Evolutionary conservation across 2,329 filamentous ascomycete species (phyloP), one percentile per base, ranked within the genome.

Genomic region (Gyromitra esculenta): DNA sequence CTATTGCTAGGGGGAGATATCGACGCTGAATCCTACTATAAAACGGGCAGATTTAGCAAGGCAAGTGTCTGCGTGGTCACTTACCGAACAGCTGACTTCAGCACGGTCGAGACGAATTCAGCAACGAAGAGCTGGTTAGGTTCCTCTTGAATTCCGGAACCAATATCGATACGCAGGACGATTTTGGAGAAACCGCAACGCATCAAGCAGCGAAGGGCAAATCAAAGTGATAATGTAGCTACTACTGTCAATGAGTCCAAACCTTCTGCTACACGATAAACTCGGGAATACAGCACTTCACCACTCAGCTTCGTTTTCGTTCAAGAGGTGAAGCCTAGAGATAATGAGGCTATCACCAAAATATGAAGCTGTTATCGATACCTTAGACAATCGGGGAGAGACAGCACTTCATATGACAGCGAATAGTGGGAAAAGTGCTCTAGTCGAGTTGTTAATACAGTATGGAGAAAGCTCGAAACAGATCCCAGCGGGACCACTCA

Each of bases 361-460:
- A 50, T 7, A 15, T n/a, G 45, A n/a, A 15, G 45, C 45, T 50
- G 45, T n/a, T 2, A n/a, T 50, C 18, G 18, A 50, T n/a, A 18
- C 13, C 15, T 50, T n/a, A n/a, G 18, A n/a, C n/a, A 50, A n/a
- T 13, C 45, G 45, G 13, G 45, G 45, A 8, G 45, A 50, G 8
- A 48, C 45, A n/a, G 45, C 13, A 7, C 45, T 50, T 18, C 45
- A 18, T 6, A 18, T 50, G 13, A 7, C 45, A 50, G 45, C 5
- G 8, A 50, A 18, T 7, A 18, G 45, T 6, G 45, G 45, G 45
- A 50, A 50, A 7, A 7, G 8, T n/a, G 8, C 45, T 50, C 45
- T 50, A 50, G 45, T 18, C n/a, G 45, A n/a, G 45, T 50, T 50
- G n/a, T 7, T 50, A n/a, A 50, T n/a, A 50, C 45, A 50, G n/a